phyloP scores from a whole-genome alignment of 2,329 filamentous ascomycete species.

The Metarhizium robertsii region DNA sequence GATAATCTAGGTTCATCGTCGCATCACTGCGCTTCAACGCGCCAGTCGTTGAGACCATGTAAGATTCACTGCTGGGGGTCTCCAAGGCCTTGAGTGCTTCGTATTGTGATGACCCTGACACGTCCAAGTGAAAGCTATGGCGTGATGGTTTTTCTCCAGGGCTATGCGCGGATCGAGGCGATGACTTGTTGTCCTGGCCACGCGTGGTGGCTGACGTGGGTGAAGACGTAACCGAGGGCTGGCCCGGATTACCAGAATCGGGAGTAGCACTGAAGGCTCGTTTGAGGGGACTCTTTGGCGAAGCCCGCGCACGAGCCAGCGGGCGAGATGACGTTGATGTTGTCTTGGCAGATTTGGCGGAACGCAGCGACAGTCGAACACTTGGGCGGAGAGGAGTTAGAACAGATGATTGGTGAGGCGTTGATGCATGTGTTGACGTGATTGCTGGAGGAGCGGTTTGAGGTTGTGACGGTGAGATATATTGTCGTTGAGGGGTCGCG shows the following conservation, averaged over 20 bases:
- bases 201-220: constrained; percentile 26
- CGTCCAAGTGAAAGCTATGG: constrained; percentile 49
- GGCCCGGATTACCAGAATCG: constrained; percentile 59
- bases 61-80: constrained; percentile 21
- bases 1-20: constrained; percentile 76
- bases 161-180: constrained; percentile 23
- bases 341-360: constrained; percentile 50
- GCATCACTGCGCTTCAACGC: constrained; percentile 89
- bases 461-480: constrained; percentile 20
- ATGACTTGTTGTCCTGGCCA: constrained; percentile 34
- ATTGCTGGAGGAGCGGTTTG: constrained; percentile 26
- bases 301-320: constrained; percentile 55
- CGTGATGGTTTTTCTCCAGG: constrained; percentile 37
- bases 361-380: constrained; percentile 56
- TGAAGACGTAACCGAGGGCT: constrained; percentile 32
- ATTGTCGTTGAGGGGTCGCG: constrained; percentile 26
- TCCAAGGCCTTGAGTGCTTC: constrained; percentile 43
- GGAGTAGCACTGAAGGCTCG: constrained; percentile 62
- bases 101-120: constrained; percentile 42
- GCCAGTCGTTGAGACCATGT: constrained; percentile 45
- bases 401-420: constrained; percentile 36
- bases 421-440: constrained; percentile 17
- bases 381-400: constrained; percentile 58
- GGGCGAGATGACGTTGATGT: constrained; percentile 39
- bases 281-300: constrained; percentile 73